Percentiles rank a stretch among this genome's conserved stretches.
Conservation (phyloP, 1,139 yeast species). For the Geotrichum bryndzae region DNA sequence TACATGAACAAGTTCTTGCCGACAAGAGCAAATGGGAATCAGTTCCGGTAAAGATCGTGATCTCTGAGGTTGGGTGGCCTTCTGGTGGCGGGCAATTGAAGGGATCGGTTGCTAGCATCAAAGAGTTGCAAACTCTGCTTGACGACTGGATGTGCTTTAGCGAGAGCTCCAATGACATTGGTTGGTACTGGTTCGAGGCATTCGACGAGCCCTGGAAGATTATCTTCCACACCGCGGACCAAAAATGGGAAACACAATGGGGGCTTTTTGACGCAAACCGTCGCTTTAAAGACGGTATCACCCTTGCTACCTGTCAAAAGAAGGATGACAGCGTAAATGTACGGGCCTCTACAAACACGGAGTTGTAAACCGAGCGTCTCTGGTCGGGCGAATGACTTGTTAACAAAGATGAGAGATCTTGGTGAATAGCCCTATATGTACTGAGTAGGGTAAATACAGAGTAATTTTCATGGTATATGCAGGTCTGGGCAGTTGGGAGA, state of each 20-base stretch:
- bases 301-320: constrained; percentile 11
- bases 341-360: no score
- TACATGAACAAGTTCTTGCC: constrained; percentile 40
- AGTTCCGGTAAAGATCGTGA: constrained; percentile 34
- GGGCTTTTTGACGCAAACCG: constrained; percentile 53
- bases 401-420: background rate
- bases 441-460: background rate
- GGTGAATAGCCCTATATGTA: background rate
- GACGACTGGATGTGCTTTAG: constrained; percentile 48
- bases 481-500: constrained; percentile 4
- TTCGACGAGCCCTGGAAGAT: constrained; percentile 71
- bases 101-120: constrained; percentile 44
- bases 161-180: constrained; percentile 31
- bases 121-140: constrained; percentile 46
- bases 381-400: background rate
- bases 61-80: constrained; percentile 74
- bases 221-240: constrained; percentile 45
- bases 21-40: constrained; percentile 29
- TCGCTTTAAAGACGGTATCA: constrained; percentile 35
- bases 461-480: background rate
- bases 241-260: constrained; percentile 68
- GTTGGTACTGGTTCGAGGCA: constrained; percentile 65
- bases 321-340: background rate
- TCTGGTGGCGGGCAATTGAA: constrained; percentile 50
- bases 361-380: background rate